phyloP scores from a whole-genome alignment of 2,329 filamentous ascomycete species.

The Exophiala sideris region DNA sequence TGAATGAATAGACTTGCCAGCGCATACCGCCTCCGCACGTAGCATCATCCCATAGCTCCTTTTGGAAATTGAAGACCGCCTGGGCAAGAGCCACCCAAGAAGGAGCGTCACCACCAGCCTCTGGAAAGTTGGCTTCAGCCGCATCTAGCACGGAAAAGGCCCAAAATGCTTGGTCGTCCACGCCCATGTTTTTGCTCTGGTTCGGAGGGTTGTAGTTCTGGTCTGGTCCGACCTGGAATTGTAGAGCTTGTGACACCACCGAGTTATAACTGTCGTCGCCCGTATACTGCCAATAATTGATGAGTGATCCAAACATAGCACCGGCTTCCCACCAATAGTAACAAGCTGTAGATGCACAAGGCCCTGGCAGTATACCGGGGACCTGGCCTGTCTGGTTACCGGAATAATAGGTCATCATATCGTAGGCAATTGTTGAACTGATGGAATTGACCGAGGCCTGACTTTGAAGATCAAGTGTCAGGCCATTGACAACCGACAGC shows the following conservation, averaged over 20 bases:
- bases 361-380: slow-evolving; percentile 34
- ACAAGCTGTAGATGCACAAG: slow-evolving; percentile 24
- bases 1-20: slow-evolving; percentile 71
- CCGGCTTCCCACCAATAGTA: slow-evolving; percentile 41
- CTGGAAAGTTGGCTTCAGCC: slow-evolving; percentile 37
- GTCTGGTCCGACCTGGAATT: slow-evolving; percentile 39
- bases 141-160: slow-evolving; percentile 38
- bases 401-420: slow-evolving; percentile 36
- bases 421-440: slow-evolving; percentile 33
- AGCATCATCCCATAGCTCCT: slow-evolving; percentile 62
- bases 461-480: slow-evolving; percentile 24
- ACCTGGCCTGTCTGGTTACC: slow-evolving; percentile 33
- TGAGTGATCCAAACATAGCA: slow-evolving; percentile 36
- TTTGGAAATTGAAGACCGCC: slow-evolving; percentile 74
- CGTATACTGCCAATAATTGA: slow-evolving; percentile 45
- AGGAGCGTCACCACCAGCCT: slow-evolving; percentile 45
- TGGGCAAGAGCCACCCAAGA: slow-evolving; percentile 72
- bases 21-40: slow-evolving; percentile 69
- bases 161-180: slow-evolving; percentile 36
- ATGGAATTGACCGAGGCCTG: slow-evolving; percentile 34
- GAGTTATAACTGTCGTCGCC: slow-evolving; percentile 40
- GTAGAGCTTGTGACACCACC: slow-evolving; percentile 37
- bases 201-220: slow-evolving; percentile 42
- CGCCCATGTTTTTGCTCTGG: slow-evolving; percentile 39
- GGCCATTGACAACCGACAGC: slow-evolving; percentile 13